A percentile compares a stretch with the other conserved stretches of the same genome.
phyloP scores from a whole-genome alignment of 2,329 filamentous ascomycete genomes.

The Colletotrichum sp. region DNA sequence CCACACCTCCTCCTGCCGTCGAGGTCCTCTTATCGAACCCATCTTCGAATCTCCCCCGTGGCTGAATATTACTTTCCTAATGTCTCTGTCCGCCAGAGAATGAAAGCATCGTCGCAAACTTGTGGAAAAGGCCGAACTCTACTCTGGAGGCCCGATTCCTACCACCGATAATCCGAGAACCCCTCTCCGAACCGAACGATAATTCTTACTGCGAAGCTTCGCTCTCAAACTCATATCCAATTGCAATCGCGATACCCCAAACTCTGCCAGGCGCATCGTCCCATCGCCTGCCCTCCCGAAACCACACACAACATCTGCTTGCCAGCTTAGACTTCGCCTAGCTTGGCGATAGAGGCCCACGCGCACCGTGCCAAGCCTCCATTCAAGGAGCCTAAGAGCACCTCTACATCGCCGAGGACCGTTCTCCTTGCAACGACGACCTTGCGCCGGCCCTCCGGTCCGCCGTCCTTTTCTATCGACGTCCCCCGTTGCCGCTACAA shows the following conservation, averaged over 20 bases:
- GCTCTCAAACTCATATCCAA: background rate
- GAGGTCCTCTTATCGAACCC: background rate
- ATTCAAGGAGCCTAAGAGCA: background rate
- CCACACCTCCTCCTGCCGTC: background rate
- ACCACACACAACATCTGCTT: background rate
- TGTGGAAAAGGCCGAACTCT: conserved; percentile 17
- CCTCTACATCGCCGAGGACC: background rate
- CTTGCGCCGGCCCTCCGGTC: background rate
- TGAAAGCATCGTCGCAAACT: conserved; percentile 17
- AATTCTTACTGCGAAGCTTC: background rate
- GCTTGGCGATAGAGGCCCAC: conserved; percentile 9
- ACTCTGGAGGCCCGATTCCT: conserved; percentile 17
- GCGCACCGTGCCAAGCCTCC: conserved; percentile 16
- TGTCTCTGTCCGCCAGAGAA: conserved; percentile 14
- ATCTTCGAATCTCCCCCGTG: background rate
- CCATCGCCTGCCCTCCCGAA: conserved; percentile 2
- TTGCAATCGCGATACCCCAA: background rate
- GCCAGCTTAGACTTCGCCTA: background rate
- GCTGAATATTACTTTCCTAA: background rate
- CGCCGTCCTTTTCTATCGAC: background rate
- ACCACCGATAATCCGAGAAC: conserved; percentile 6
- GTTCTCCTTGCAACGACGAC: background rate
- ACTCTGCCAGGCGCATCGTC: background rate
- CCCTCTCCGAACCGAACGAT: background rate
- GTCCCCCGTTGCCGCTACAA: background rate